Conservation (phyloP, 1,284 basidiomycete genomes). For the Gomphus bonarii region DNA sequence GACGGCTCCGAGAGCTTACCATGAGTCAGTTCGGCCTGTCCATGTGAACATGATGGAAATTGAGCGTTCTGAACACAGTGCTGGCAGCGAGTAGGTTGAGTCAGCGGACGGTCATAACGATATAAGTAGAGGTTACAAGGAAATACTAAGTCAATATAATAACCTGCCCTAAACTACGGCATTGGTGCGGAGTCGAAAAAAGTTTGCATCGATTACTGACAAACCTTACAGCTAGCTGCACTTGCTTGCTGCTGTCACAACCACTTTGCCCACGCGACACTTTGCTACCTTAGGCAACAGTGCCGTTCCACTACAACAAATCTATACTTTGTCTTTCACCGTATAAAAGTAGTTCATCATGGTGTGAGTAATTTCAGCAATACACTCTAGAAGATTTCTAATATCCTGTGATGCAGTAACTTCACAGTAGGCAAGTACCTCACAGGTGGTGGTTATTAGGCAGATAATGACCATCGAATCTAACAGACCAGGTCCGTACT, state of each 20-base stretch:
- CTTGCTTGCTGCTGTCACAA: constrained; percentile 3
- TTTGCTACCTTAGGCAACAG: background rate
- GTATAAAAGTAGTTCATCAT: constrained; percentile 3
- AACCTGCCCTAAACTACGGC: background rate
- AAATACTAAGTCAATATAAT: background rate
- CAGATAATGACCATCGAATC: constrained; percentile 12
- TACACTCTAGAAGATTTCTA: background rate
- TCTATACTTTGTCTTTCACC: background rate
- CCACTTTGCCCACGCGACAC: background rate
- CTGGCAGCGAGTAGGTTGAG: background rate
- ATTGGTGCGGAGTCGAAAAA: constrained; percentile 10
- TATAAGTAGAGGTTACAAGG: no score
- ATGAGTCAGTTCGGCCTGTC: background rate
- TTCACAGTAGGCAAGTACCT: constrained; percentile 70
- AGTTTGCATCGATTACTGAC: constrained; percentile 10
- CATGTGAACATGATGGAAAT: background rate
- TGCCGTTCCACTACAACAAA: background rate
- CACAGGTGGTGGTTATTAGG: background rate
- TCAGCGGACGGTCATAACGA: background rate
- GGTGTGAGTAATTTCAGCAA: constrained; percentile 27
- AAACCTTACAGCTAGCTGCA: background rate
- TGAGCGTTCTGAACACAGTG: background rate
- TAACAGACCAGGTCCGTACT: constrained; percentile 74
- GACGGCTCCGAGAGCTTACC: background rate
- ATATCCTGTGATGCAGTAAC: constrained; percentile 40